Conservation (phyloP, 2,329 filamentous ascomycete species). For the Ophiocordyceps camponoti-leonardi region DNA sequence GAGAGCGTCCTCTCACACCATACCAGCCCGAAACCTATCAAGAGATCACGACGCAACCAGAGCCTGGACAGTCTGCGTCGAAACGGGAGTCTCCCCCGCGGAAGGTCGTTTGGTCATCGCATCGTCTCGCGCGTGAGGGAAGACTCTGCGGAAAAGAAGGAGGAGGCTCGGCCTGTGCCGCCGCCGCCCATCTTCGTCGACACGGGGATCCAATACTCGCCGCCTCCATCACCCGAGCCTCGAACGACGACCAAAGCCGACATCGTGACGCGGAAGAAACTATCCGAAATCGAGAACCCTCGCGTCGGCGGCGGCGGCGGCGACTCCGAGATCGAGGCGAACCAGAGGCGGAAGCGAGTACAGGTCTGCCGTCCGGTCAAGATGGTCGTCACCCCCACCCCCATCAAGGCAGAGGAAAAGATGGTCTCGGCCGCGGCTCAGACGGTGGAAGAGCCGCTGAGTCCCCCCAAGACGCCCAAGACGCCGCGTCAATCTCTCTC, state of each 20-base stretch:
- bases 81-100: slow-evolving; percentile 35
- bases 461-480: slow-evolving; percentile 48
- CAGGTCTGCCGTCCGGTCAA: slow-evolving; percentile 31
- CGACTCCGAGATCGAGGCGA: slow-evolving; percentile 50
- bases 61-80: slow-evolving; percentile 41
- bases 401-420: slow-evolving; percentile 16
- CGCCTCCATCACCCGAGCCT: slow-evolving; percentile 54
- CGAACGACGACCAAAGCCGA: slow-evolving; percentile 25
- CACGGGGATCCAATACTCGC: slow-evolving; percentile 67
- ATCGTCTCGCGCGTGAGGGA: slow-evolving; percentile 38
- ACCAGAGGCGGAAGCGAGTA: slow-evolving; percentile 55
- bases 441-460: slow-evolving; percentile 23
- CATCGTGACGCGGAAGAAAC: slow-evolving; percentile 16
- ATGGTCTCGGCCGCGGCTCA: slow-evolving; percentile 39
- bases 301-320: no score
- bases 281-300: slow-evolving; percentile 24
- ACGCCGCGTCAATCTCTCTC: slow-evolving; percentile 24
- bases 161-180: slow-evolving; percentile 12
- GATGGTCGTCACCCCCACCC: no score
- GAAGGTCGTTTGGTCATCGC: slow-evolving; percentile 34
- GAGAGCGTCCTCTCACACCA: slow-evolving; percentile 39
- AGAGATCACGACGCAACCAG: slow-evolving; percentile 34
- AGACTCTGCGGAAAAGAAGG: slow-evolving; percentile 33
- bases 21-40: slow-evolving; percentile 20
- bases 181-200: slow-evolving; percentile 52